Conservation (phyloP, 805 yeast genomes). For the Saturnispora hagleri region DNA sequence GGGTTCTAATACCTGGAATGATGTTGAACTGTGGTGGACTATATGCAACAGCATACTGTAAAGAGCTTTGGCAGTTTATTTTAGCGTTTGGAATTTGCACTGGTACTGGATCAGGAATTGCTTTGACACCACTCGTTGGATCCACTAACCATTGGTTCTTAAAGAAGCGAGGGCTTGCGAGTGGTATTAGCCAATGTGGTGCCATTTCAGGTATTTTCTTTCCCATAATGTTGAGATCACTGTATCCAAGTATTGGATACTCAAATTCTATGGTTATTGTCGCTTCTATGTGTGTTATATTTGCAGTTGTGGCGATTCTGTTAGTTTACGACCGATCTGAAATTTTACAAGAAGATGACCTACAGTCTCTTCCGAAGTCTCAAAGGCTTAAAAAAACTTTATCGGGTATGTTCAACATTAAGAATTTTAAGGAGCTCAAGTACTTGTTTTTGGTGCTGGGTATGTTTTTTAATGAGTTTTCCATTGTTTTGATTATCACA, state of each 20-base stretch:
- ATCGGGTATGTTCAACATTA: slow-evolving; percentile 30
- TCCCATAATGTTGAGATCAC: slow-evolving; percentile 42
- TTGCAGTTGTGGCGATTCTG: slow-evolving; percentile 11
- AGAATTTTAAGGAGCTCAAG: slow-evolving; percentile 31
- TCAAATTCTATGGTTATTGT: slow-evolving; percentile 46
- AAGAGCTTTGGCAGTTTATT: slow-evolving; percentile 50
- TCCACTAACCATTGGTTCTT: slow-evolving; percentile 49
- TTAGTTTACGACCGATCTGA: too few relatives aligned
- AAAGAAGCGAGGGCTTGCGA: slow-evolving; percentile 47
- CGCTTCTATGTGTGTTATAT: slow-evolving; percentile 37
- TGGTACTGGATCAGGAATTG: slow-evolving; percentile 54
- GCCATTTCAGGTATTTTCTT: slow-evolving; percentile 44
- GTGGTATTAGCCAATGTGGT: slow-evolving; percentile 42
- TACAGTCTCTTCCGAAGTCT: slow-evolving; percentile 13
- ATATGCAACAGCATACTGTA: slow-evolving; percentile 35
- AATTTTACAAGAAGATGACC: slow-evolving; percentile 8
- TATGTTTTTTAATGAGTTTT: slow-evolving; percentile 38
- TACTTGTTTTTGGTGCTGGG: slow-evolving; percentile 32
- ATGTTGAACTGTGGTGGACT: slow-evolving; percentile 23
- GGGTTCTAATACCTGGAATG: slow-evolving; percentile 43
- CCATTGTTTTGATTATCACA: slow-evolving; percentile 39
- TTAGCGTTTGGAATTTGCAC: slow-evolving; percentile 47
- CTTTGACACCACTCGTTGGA: slow-evolving; percentile 27
- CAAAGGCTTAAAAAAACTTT: slow-evolving; percentile 13
- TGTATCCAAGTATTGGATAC: slow-evolving; percentile 43